Evolutionary conservation across 2,329 filamentous ascomycete species (phyloP).

Genomic region (Hawksworthiomyces lignivorus): DNA sequence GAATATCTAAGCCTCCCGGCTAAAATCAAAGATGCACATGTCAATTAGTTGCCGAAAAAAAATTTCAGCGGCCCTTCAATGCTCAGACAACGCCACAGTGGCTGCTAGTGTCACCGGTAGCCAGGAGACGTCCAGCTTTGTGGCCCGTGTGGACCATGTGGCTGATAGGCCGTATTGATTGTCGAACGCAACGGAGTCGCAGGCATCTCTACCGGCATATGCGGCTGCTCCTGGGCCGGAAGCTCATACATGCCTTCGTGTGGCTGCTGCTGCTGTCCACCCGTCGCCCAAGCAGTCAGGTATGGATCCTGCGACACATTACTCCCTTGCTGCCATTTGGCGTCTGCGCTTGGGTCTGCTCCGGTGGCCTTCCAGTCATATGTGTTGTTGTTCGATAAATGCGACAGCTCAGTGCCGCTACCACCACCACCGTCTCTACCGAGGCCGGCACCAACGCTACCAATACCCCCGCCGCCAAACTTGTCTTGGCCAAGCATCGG

Average conservation of each 20-base stretch:
- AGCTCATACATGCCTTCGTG: slow-evolving; percentile 48
- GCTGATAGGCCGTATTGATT: background rate
- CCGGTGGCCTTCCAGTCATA: slow-evolving; percentile 9
- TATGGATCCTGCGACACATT: slow-evolving; percentile 1
- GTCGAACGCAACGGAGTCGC: slow-evolving; percentile 12
- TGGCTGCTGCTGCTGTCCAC: slow-evolving; percentile 17
- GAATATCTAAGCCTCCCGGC: too few species aligned
- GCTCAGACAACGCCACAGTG: too few species aligned
- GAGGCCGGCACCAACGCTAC: background rate
- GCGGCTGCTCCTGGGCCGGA: slow-evolving; percentile 31
- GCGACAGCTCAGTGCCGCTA: slow-evolving; percentile 3
- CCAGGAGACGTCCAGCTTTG: background rate
- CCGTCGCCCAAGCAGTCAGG: background rate
- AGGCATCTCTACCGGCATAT: slow-evolving; percentile 20
- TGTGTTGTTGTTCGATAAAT: background rate
- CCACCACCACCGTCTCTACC: too few species aligned
- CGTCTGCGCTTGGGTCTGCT: background rate
- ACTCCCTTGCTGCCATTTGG: slow-evolving; percentile 5
- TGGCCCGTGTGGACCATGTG: too few species aligned
- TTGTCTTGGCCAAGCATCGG: slow-evolving; percentile 23
- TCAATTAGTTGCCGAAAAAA: too few species aligned
- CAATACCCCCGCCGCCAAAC: slow-evolving; percentile 15
- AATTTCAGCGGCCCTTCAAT: too few species aligned
- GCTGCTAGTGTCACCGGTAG: background rate
- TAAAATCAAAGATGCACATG: too few species aligned